Evolutionary conservation across 441 rosid genomes (phyloP), one percentile per base, ranked within the genome.

Genomic region (Sinapis alba): DNA sequence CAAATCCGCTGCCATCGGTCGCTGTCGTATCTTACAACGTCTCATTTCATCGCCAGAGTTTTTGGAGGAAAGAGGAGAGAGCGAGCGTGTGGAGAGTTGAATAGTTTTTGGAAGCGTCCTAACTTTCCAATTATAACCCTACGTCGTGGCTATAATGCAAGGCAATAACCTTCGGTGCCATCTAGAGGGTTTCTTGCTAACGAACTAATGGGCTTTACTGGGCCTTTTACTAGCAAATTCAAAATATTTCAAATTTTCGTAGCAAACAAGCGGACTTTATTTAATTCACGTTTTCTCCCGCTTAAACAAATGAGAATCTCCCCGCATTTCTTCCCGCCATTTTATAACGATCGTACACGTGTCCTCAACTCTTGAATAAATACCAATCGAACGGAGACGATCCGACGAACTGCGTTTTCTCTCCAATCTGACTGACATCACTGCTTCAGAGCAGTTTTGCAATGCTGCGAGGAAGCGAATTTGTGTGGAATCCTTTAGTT

Each of bases 271-370:
- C 79, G 77, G 53, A 64, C 8, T 54, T n/a, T 43, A 43, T 23
- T 11, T 60, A 28, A 50, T 67, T 57, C 11, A n/a, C 59, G 21
- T 41, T 65, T 65, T 21, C 71, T 76, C 79, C 83, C 82, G 81
- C 65, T 18, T 30, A 62, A 24, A 11, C 28, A 58, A 62, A 80
- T 19, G 45, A 58, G 9, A 7, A 65, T 24, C 62, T 62, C 30
- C 84, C 82, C 74, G 82, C 81, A 61, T 62, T 38, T 54, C 38
- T 71, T 77, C 78, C 64, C 60, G 57, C 26, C 68, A 19, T 57
- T 69, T 27, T 18, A 87, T 80, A 78, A 7, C 41, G 0, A 0
- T 69, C 85, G 74, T 85, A 70, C 88, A 87, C 88, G 89, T 85
- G 88, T 69, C 62, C 0, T 36, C 0, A 1, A 56, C 3, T 5